Base-by-base conservation (phyloP, 192 early-diverging fungal genomes). In the Coemansia sp. region DNA sequence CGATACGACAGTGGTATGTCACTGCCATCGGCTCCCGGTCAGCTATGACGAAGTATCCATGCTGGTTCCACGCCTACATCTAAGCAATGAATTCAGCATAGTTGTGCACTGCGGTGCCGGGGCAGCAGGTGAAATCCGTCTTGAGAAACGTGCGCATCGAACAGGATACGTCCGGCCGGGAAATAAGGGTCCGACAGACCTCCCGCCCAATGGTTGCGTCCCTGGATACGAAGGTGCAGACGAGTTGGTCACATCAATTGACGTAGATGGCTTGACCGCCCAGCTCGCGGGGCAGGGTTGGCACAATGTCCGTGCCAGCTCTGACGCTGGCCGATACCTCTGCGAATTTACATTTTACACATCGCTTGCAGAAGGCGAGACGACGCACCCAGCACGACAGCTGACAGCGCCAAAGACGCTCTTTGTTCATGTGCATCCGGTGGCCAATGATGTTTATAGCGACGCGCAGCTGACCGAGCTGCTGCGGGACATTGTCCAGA, bases 331-430 rank as follows among this genome's bases (percentile, higher is more conserved):
- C 10, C 62, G 61, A 0, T 86, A 86, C 46, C 48, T 86, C 21
- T 86, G 85, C 71, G 85, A 86, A 32, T 86, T 74, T 54, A 83
- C 83, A 6, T 84, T 82, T 46, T 86, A 84, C 25, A 65, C 64
- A 6, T 82, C 82, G 33, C 66, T 86, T 53, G 77, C 71, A 1
- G 71, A 74, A 51, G 55, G 35, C 0, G 48, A 50, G 46, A 62
- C 50, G 9, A 54, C 43, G 28, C 69, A 69, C 33, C 43, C 58
- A 31, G 35, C 33, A 2, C 27, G 59, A 5, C 40, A 45, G 11
- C 28, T 53, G 21, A 24, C 60, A 24, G 62, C 40, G 21, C 71
- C 71, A n/a, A 28, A 56, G 29, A 69, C 66, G n/a, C 48, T 82
- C 27, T 82, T 82, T 72, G 67, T 82, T 5, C 81, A 82, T 27